Percentiles rank a stretch among this genome's conserved stretches.
Evolutionary conservation across 2,329 filamentous ascomycete species (phyloP).

Genomic region (Boeremia exigua): DNA sequence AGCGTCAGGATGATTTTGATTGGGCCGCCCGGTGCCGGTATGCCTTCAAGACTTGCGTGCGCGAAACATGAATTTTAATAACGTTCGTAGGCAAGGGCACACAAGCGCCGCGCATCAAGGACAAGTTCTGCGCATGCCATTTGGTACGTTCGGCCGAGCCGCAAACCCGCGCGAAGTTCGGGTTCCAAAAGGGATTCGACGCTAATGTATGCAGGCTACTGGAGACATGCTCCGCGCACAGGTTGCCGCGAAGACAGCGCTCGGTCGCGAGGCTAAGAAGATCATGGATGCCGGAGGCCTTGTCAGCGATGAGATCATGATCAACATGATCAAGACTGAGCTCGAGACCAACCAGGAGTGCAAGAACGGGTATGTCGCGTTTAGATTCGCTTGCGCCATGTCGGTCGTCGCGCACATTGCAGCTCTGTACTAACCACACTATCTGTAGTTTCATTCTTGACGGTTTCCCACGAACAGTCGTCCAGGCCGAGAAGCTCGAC

Average conservation of each 20-base stretch:
- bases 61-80: conserved; percentile 24
- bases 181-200: not conserved
- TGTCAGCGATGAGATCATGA: conserved; percentile 98
- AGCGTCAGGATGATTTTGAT: conserved; percentile 96
- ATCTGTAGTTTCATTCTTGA: conserved; percentile 89
- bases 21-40: conserved; percentile 96
- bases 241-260: conserved; percentile 93
- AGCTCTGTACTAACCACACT: not conserved
- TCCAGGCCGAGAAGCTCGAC: conserved; percentile 93
- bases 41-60: conserved; percentile 44
- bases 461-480: conserved; percentile 95
- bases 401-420: not conserved
- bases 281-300: conserved; percentile 99
- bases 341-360: conserved; percentile 93
- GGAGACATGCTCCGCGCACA: conserved; percentile 99
- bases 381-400: not conserved
- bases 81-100: conserved; percentile 86
- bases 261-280: conserved; percentile 98
- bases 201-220: conserved; percentile 71
- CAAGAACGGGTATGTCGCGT: conserved; percentile 78
- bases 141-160: conserved; percentile 66
- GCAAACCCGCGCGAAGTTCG: not conserved
- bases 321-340: conserved; percentile 99
- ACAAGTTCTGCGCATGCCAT: conserved; percentile 97
- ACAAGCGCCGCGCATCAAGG: conserved; percentile 96